These are phyloP conservation scores for Beauveria bassiana DNA, from an alignment of 2,329 filamentous ascomycete species.

Conservation along the genomic window DNA sequence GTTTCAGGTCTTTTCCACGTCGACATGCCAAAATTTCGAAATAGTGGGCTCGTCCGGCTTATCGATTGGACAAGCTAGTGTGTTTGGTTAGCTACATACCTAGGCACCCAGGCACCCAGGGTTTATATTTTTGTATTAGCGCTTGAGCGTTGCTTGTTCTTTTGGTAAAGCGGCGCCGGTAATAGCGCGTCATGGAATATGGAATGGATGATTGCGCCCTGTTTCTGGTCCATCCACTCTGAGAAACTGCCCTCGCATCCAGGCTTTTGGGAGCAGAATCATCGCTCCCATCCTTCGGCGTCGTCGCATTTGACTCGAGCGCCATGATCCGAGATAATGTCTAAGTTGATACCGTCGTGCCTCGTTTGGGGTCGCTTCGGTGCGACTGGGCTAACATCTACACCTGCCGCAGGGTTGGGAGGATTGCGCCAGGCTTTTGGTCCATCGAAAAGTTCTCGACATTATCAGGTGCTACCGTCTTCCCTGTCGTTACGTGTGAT, in stretches of 20 bases:
- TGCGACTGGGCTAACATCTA: constrained; percentile 19
- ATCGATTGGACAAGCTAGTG: constrained; percentile 26
- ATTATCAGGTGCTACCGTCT: background rate
- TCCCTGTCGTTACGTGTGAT: background rate
- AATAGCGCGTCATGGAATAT: constrained; percentile 10
- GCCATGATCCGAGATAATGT: constrained; percentile 36
- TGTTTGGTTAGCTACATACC: background rate
- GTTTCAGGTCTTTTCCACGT: constrained; percentile 10
- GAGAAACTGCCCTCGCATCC: background rate
- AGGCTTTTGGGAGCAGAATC: background rate
- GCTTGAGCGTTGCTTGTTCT: background rate
- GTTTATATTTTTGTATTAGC: background rate
- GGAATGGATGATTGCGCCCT: background rate
- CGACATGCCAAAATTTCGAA: constrained; percentile 27
- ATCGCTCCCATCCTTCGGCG: constrained; percentile 5
- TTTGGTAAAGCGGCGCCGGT: constrained; percentile 2
- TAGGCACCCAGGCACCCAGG: background rate
- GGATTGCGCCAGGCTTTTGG: constrained; percentile 6
- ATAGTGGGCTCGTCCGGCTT: constrained; percentile 30
- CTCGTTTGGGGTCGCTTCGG: constrained; percentile 28
- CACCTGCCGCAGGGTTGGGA: constrained; percentile 8
- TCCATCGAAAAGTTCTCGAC: background rate
- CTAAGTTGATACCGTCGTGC: constrained; percentile 30
- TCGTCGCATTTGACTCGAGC: constrained; percentile 14
- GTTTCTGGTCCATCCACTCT: constrained; percentile 7